Conservation (phyloP, 257 asterid genomes). For the Scutellaria galericulata region DNA sequence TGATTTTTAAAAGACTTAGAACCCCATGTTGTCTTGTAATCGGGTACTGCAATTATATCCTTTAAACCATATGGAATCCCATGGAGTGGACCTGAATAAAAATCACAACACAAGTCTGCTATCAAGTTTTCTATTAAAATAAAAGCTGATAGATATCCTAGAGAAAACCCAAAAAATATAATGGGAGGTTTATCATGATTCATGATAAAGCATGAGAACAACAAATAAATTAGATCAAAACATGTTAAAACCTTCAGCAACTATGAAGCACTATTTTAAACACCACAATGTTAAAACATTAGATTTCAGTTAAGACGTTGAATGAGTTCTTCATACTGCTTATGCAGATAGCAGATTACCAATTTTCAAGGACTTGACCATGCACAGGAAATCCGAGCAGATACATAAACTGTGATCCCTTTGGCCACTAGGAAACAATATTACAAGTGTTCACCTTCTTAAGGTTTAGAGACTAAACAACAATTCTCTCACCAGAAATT, state of each 20-base stretch:
- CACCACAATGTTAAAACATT: background rate
- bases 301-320: background rate
- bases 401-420: background rate
- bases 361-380: slow-evolving; percentile 7
- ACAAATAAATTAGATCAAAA: background rate
- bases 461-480: background rate
- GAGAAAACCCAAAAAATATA: background rate
- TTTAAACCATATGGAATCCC: slow-evolving; percentile 96
- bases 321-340: background rate
- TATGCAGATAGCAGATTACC: slow-evolving; percentile 8
- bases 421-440: background rate
- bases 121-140: background rate
- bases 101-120: slow-evolving; percentile 24
- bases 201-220: background rate
- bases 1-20: slow-evolving; percentile 72
- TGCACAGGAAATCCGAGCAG: background rate
- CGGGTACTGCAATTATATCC: slow-evolving; percentile 91
- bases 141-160: background rate
- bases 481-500: background rate
- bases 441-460: background rate
- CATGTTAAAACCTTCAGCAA: slow-evolving; percentile 9
- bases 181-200: background rate
- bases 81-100: slow-evolving; percentile 80
- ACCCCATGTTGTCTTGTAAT: slow-evolving; percentile 95
- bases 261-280: background rate